Evolutionary conservation across 164 flowering plant genomes (phyloP), one percentile per base, ranked within the genome.

Genomic region (Vitis riparia): DNA sequence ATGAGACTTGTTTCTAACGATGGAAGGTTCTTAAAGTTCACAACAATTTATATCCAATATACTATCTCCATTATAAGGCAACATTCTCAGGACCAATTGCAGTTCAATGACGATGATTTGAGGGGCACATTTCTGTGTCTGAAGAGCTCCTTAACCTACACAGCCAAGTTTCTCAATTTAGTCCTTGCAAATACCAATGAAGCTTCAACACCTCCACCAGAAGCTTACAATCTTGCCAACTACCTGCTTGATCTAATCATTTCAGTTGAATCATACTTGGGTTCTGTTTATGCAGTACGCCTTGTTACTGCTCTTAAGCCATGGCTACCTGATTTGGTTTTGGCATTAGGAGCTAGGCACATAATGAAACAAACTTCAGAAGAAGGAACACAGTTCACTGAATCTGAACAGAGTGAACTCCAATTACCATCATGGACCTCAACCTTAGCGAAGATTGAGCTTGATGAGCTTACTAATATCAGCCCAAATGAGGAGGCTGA

Each of bases 271-370:
- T 69, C 75, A 62, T 65, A 75, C 69, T 57, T 89, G 62, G 95
- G 95, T 14, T 82, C 89, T 7, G 78, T 71, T 73, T 78, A 81
- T 68, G 88, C 93, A 16, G 66, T 78, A 51, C 81, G 77, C 30
- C 69, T 96, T 62, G 66, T 85, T 59, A 44, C 83, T 62, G 77
- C 79, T 50, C 76, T 78, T 11, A 89, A 86, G 78, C 85, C 86
- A 67, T 96, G 99, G 99, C 68, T 93, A 51, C 93, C 97, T 64
- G 99, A 96, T 81, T 59, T 96, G 74, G 71, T 89, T 55, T 72
- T 93, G 53, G 97, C 91, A 55, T 68, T 96, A 76, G 92, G 88
- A 63, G 86, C 82, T 29, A 49, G 55, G 56, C 53, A 63, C 65
- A 68, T 87, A n/a, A 37, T 80, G 55, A 75, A 74, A 14, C 74